Conservation (phyloP, 2,329 filamentous ascomycete species). For the Intubia oerlemansii region DNA sequence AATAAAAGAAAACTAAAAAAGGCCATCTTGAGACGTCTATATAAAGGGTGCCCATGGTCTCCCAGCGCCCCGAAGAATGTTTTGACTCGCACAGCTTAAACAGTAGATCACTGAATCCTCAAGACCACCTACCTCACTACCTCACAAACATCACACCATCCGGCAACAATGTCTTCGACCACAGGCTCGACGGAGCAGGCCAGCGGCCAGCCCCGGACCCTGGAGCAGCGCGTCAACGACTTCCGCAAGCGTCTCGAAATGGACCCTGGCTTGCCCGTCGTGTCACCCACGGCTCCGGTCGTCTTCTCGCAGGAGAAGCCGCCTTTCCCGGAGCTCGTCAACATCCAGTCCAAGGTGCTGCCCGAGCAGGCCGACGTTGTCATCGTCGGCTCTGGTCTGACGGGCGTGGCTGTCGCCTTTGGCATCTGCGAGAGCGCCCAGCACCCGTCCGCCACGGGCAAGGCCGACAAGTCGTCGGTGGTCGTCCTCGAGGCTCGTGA, state of each 20-base stretch:
- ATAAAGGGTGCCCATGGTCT: no score
- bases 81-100: no score
- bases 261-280: constrained; percentile 1
- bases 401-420: constrained; percentile 38
- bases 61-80: no score
- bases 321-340: constrained; percentile 22
- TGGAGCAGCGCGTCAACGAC: not conserved
- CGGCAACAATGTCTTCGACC: no score
- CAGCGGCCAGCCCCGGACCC: no score
- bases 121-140: no score
- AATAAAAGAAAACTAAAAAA: no score
- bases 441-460: constrained; percentile 22
- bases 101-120: no score
- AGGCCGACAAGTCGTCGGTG: constrained; percentile 19
- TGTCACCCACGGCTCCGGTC: constrained; percentile 1
- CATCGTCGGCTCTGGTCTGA: constrained; percentile 56
- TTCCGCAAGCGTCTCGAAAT: constrained; percentile 1
- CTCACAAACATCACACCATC: no score
- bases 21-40: no score
- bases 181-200: no score
- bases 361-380: constrained; percentile 45
- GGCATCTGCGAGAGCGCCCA: constrained; percentile 37
- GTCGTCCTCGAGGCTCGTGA: constrained; percentile 61
- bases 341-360: constrained; percentile 46
- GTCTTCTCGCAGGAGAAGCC: constrained; percentile 6